Percentiles rank a stretch among this genome's conserved stretches.
Evolutionary conservation across 2,329 filamentous ascomycete genomes (phyloP).

Genomic region (Paraphoma chrysanthemicola): DNA sequence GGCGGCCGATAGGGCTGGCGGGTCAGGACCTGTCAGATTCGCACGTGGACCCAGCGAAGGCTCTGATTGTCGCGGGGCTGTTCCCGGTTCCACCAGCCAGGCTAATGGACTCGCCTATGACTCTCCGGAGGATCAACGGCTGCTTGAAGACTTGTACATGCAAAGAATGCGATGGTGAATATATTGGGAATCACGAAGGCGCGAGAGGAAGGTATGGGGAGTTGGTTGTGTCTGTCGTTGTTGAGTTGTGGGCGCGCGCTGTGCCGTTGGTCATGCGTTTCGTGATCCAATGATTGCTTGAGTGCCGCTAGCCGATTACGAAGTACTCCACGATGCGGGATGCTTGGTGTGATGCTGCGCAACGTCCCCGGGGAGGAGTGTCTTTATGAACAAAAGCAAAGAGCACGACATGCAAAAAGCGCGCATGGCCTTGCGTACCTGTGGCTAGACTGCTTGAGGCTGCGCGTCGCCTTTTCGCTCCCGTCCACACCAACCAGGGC

Average conservation of each 20-base stretch:
- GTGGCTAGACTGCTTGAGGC: constrained; percentile 14
- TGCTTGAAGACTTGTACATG: background rate
- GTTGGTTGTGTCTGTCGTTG: background rate
- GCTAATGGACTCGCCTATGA: background rate
- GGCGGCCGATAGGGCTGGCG: constrained; percentile 27
- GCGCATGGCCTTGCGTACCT: constrained; percentile 8
- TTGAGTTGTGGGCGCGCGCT: constrained; percentile 5
- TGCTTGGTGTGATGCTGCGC: background rate
- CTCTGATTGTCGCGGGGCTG: constrained; percentile 19
- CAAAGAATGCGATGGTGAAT: constrained; percentile 1
- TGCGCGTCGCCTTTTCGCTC: background rate
- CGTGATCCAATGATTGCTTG: constrained; percentile 6
- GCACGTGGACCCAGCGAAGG: constrained; percentile 35
- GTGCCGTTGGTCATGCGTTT: constrained; percentile 13
- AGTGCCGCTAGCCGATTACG: constrained; percentile 7
- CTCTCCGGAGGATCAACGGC: background rate
- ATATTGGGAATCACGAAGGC: background rate
- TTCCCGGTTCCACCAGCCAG: constrained; percentile 11
- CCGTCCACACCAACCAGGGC: background rate
- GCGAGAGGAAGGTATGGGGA: background rate
- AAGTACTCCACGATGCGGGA: background rate
- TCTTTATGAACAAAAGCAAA: constrained; percentile 16
- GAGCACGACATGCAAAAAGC: constrained; percentile 13
- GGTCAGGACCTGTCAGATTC: constrained; percentile 23
- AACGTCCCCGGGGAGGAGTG: background rate